Percentiles rank a stretch among this genome's conserved stretches.
phyloP scores from a whole-genome alignment of 148 eudicot genomes.

The Chenopodium formosanum region DNA sequence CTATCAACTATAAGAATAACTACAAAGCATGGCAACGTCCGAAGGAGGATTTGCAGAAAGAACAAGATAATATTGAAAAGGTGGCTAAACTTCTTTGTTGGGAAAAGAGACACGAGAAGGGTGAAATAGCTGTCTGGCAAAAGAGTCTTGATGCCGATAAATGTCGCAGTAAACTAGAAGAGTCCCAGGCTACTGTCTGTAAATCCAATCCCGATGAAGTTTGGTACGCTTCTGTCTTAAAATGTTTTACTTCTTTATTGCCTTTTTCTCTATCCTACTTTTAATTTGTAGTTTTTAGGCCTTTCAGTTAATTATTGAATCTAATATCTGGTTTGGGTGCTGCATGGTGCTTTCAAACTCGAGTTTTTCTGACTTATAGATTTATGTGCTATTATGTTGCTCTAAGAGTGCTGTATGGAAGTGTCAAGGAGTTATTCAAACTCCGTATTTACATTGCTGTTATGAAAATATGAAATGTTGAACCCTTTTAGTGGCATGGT shows the following conservation, averaged over 20 bases:
- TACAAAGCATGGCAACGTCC: conserved; percentile 83
- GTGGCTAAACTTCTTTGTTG: conserved; percentile 85
- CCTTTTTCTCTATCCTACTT: neutral
- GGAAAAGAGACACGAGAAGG: conserved; percentile 82
- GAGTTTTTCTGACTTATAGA: neutral
- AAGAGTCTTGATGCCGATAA: conserved; percentile 56
- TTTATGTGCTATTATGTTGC: neutral
- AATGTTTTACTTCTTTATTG: neutral
- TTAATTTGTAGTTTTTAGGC: neutral
- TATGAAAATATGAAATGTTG: too few species aligned
- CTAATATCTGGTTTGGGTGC: neutral
- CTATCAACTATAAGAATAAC: conserved; percentile 82
- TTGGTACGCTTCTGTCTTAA: conserved; percentile 49
- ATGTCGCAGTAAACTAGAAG: conserved; percentile 54
- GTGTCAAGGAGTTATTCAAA: neutral
- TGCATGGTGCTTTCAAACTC: neutral
- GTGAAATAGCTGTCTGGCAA: conserved; percentile 87
- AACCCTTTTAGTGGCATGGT: neutral
- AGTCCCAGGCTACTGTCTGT: conserved; percentile 56
- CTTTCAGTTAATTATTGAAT: neutral
- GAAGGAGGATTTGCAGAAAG: conserved; percentile 72
- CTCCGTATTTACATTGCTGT: too few species aligned
- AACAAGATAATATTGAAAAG: conserved; percentile 85
- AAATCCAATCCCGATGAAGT: conserved; percentile 67
- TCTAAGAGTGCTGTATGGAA: neutral